A percentile compares a stretch with the other conserved stretches of the same genome.
These are phyloP conservation scores for Rasamsonia emersonii DNA, from an alignment of 2,329 filamentous ascomycete species.

Conservation along the genomic window DNA sequence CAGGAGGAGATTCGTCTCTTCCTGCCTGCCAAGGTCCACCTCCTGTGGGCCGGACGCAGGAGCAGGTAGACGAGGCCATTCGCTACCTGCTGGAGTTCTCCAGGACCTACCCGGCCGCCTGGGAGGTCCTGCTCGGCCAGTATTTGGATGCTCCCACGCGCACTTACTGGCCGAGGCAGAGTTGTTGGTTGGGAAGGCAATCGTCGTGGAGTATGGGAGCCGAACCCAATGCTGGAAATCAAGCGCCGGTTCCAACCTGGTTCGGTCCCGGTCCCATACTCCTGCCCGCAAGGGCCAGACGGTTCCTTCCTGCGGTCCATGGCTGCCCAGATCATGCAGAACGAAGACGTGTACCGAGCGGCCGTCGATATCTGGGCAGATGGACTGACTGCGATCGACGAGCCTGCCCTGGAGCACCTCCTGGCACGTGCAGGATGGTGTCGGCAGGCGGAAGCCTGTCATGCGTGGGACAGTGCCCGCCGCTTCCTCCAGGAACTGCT, in stretches of 20 bases:
- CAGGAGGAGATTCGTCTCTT: too few relatives aligned
- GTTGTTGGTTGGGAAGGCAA: neutral
- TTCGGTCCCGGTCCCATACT: slow-evolving; percentile 2
- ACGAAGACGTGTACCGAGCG: slow-evolving; percentile 8
- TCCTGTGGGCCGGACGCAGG: slow-evolving; percentile 1
- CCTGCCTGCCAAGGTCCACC: neutral
- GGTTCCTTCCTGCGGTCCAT: slow-evolving; percentile 5
- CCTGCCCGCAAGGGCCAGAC: slow-evolving; percentile 4
- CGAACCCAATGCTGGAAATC: neutral
- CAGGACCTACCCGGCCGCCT: neutral
- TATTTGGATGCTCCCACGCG: neutral
- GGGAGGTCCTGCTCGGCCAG: neutral
- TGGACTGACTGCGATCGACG: slow-evolving; percentile 2
- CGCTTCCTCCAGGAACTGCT: too few relatives aligned
- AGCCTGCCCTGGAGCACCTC: slow-evolving; percentile 6
- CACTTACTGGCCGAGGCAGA: neutral
- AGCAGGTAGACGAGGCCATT: neutral
- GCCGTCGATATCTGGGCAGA: slow-evolving; percentile 7
- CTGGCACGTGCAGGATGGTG: slow-evolving; percentile 8
- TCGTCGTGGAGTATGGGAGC: neutral
- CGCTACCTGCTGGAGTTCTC: neutral
- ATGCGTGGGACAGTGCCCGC: too few relatives aligned
- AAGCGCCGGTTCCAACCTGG: slow-evolving; percentile 1
- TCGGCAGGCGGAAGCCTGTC: neutral
- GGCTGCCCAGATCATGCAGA: slow-evolving; percentile 6